Evolutionary conservation across 139 green algal species (phyloP).

Genomic region (Edaphochlamys debaryana): DNA sequence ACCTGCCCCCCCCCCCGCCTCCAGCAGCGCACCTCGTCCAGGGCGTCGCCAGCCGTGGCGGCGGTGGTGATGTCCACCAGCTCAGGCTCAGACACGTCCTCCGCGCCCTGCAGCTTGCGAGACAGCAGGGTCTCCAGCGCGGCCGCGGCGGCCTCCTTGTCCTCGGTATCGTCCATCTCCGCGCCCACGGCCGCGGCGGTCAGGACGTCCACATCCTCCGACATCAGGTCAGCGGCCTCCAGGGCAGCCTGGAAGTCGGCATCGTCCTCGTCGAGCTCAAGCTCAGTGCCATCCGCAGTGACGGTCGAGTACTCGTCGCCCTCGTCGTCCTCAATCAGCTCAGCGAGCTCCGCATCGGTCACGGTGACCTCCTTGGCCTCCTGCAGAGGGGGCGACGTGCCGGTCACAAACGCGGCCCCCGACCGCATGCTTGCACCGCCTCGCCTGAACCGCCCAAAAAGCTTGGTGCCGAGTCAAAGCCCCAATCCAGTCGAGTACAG

Average conservation of each 20-base stretch:
- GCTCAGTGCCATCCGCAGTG: too few relatives aligned
- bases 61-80: not conserved
- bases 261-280: constrained; percentile 20
- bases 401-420: too few relatives aligned
- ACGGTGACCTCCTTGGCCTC: too few relatives aligned
- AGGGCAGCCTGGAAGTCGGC: not conserved
- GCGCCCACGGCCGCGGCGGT: constrained; percentile 9
- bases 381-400: too few relatives aligned
- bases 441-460: too few relatives aligned
- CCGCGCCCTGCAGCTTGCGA: not conserved
- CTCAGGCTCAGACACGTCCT: not conserved
- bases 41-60: not conserved
- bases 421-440: too few relatives aligned
- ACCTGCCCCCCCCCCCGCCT: too few relatives aligned
- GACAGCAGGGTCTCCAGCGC: not conserved
- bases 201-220: not conserved
- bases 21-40: constrained; percentile 35
- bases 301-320: not conserved
- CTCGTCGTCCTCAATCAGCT: not conserved
- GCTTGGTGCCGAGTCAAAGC: too few relatives aligned
- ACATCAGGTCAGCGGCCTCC: constrained; percentile 11
- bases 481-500: too few relatives aligned
- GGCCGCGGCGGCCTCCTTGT: not conserved
- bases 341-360: too few relatives aligned
- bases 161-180: constrained; percentile 13